A percentile compares a stretch with the other conserved stretches of the same genome.
Evolutionary conservation across 805 yeast genomes (phyloP).

Genomic region (Schwanniomyces pseudopolymorphus): DNA sequence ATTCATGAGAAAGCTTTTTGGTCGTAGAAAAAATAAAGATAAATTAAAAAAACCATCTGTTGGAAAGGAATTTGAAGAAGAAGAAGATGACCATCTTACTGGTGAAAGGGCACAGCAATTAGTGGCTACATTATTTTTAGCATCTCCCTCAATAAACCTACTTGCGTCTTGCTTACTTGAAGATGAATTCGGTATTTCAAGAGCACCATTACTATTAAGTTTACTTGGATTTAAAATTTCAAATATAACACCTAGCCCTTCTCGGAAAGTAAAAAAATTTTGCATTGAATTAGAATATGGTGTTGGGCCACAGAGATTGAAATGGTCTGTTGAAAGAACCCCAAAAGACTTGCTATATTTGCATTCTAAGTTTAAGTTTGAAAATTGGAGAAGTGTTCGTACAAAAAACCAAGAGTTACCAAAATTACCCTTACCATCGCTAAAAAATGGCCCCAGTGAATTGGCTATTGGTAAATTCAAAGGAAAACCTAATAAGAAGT

Average conservation of each 20-base stretch:
- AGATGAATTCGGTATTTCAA: conserved; percentile 72
- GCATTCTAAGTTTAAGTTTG: conserved; percentile 65
- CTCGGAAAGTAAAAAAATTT: conserved; percentile 46
- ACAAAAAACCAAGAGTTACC: conserved; percentile 44
- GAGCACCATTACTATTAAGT: conserved; percentile 81
- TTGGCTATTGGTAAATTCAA: not conserved
- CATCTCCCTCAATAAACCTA: conserved; percentile 71
- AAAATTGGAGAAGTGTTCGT: conserved; percentile 33
- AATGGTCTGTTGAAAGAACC: conserved; percentile 77
- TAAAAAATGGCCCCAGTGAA: conserved; percentile 12
- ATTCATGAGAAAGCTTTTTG: conserved; percentile 20
- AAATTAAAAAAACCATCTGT: conserved; percentile 16
- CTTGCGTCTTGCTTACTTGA: conserved; percentile 71
- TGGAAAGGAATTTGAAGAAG: conserved; percentile 16
- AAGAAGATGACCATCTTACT: conserved; percentile 24
- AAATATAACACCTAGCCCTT: conserved; percentile 43
- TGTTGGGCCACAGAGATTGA: conserved; percentile 70
- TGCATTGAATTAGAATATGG: conserved; percentile 87
- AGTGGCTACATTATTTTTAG: conserved; percentile 52
- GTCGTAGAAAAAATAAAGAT: conserved; percentile 24
- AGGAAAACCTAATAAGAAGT: not conserved
- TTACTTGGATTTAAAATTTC: conserved; percentile 66
- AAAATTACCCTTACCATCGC: conserved; percentile 42
- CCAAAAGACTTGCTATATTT: conserved; percentile 70
- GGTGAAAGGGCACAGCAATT: conserved; percentile 37